Evolutionary conservation across 148 eudicot genomes (phyloP), one percentile per base, ranked within the genome.

Genomic region (Fallopia convolvulus): DNA sequence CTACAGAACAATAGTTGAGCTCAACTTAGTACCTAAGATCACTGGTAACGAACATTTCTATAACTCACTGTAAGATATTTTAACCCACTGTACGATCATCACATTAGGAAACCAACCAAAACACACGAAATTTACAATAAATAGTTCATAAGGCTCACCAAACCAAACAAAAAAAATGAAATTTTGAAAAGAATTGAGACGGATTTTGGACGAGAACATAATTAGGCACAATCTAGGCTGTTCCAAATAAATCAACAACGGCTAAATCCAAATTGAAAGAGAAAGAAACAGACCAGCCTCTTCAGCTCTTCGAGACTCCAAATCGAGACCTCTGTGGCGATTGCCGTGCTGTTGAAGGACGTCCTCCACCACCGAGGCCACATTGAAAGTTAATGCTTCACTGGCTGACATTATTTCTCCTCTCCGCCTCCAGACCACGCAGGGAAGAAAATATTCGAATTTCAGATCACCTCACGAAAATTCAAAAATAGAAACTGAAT

Each of bases 301-400:
- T 44, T 89, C 85, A 70, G 89, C 92, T 79, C 83, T 85, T 86
- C 92, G 83, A 15, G 92, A 85, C 41, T 85, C 89, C 74, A 89
- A 87, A 84, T 89, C 90, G 70, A 85, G 81, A 46, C 86, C 90
- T 70, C 77, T 32, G 11, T 71, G 79, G 14, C 86, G 75, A 68
- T 72, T 76, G 10, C 79, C 77, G 6, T 83, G 83, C 70, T 83
- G 81, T 26, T 78, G 83, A 72, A 83, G 83, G 42, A 80, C 81
- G 46, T 83, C 86, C 73, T 83, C 81, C 41, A 80, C 76, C 17
- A 83, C 71, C 17, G 86, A 83, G 20, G 79, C 83, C 79, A 78
- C 77, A 40, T 61, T 74, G 78, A 94, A 87, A 52, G 88, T 77
- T 70, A 86, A 80, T 77, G 84, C 88, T 68, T 85, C 87, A 83